Conservation (phyloP, 1,284 basidiomycete species). For the Malassezia restricta region DNA sequence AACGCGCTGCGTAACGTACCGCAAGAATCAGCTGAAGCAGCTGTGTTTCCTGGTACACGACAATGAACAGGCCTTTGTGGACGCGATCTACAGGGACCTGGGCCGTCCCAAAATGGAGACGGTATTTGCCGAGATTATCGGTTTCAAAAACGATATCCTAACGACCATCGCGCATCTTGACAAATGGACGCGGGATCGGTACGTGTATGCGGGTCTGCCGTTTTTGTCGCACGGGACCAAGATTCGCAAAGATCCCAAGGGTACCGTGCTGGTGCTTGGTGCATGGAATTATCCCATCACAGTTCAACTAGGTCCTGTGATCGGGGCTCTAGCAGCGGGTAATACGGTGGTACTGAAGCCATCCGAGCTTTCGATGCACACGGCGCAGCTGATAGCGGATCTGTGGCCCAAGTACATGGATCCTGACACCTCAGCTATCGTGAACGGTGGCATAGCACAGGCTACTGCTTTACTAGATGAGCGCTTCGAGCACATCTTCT, state of each 20-base stretch:
- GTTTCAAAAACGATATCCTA: slow-evolving; percentile 53
- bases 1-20: slow-evolving; percentile 53
- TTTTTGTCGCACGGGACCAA: slow-evolving; percentile 42
- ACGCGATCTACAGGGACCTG: slow-evolving; percentile 53
- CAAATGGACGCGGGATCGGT: slow-evolving; percentile 44
- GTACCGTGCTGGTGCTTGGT: slow-evolving; percentile 49
- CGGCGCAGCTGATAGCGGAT: slow-evolving; percentile 59
- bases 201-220: slow-evolving; percentile 34
- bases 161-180: slow-evolving; percentile 58
- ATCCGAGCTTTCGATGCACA: slow-evolving; percentile 63
- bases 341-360: slow-evolving; percentile 51
- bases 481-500: slow-evolving; percentile 64
- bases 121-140: slow-evolving; percentile 41
- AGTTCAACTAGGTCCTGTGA: slow-evolving; percentile 45
- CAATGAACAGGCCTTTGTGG: slow-evolving; percentile 51
- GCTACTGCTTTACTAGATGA: slow-evolving; percentile 66
- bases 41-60: slow-evolving; percentile 57
- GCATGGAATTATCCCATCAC: slow-evolving; percentile 46
- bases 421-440: slow-evolving; percentile 57
- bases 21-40: slow-evolving; percentile 57
- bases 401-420: slow-evolving; percentile 73
- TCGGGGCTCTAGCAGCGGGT: slow-evolving; percentile 48
- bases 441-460: slow-evolving; percentile 65
- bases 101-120: slow-evolving; percentile 49
- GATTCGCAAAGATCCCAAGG: slow-evolving; percentile 47